These are phyloP conservation scores for Pseudopithomyces maydicus DNA, from an alignment of 2,329 filamentous ascomycete species.

Conservation along the genomic window DNA sequence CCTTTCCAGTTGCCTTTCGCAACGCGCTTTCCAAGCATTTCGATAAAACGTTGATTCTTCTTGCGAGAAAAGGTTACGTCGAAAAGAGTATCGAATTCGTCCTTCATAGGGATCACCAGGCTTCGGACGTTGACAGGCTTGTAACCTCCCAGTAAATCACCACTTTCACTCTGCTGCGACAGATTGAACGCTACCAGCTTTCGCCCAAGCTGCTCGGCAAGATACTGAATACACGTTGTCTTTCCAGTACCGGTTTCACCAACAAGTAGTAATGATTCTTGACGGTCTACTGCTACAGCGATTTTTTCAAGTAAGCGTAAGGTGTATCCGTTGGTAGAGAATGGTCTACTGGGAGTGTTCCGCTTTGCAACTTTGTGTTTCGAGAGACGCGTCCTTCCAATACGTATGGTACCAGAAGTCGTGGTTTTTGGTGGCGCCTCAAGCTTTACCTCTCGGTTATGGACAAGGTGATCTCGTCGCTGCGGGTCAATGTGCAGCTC, in stretches of 20 bases:
- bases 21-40: slow-evolving; percentile 78
- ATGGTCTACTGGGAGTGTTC: slow-evolving; percentile 56
- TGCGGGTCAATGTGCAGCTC: slow-evolving; percentile 86
- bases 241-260: slow-evolving; percentile 99
- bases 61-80: slow-evolving; percentile 82
- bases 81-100: slow-evolving; percentile 92
- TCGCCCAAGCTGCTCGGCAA: slow-evolving; percentile 82
- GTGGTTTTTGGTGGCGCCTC: slow-evolving; percentile 46
- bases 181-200: slow-evolving; percentile 92
- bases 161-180: slow-evolving; percentile 96
- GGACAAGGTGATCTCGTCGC: slow-evolving; percentile 76
- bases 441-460: slow-evolving; percentile 70
- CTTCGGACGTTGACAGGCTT: slow-evolving; percentile 93
- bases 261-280: slow-evolving; percentile 92
- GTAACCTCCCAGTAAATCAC: slow-evolving; percentile 94
- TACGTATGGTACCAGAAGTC: slow-evolving; percentile 33
- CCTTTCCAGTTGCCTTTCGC: slow-evolving; percentile 86
- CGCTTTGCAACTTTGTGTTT: slow-evolving; percentile 51
- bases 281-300: slow-evolving; percentile 76
- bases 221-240: slow-evolving; percentile 91
- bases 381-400: slow-evolving; percentile 52
- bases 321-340: slow-evolving; percentile 87
- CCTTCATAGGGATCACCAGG: slow-evolving; percentile 85
- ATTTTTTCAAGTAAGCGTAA: slow-evolving; percentile 87
- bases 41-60: slow-evolving; percentile 82